A percentile compares a stretch with the other conserved stretches of the same genome.
Conservation (phyloP, 2,329 filamentous ascomycete species). For the Fusarium tricinctum region DNA sequence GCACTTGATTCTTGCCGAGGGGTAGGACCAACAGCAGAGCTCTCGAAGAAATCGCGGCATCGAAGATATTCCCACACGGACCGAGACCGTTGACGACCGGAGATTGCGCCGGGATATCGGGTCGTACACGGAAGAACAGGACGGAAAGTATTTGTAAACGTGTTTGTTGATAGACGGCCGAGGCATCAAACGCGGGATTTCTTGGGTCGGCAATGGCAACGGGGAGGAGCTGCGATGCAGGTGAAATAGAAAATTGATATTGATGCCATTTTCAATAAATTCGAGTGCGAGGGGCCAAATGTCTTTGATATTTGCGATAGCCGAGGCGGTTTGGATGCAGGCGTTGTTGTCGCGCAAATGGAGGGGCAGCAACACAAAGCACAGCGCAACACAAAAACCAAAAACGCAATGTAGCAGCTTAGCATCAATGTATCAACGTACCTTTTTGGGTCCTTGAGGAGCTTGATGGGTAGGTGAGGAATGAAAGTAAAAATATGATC, state of each 20-base stretch:
- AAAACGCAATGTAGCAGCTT: conserved; percentile 6
- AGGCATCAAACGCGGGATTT: conserved; percentile 41
- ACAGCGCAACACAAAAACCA: conserved; percentile 22
- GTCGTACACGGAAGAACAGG: conserved; percentile 44
- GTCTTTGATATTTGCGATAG: conserved; percentile 27
- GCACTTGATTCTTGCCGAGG: conserved; percentile 31
- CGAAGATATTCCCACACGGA: conserved; percentile 3
- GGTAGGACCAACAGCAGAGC: conserved; percentile 20
- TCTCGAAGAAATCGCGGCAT: conserved; percentile 3
- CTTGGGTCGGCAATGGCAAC: conserved; percentile 13
- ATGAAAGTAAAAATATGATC: conserved; percentile 26
- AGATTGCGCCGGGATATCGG: conserved; percentile 33
- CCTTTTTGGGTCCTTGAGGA: conserved; percentile 39
- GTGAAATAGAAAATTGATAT: conserved; percentile 9
- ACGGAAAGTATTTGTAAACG: conserved; percentile 16
- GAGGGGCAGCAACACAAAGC: conserved; percentile 39
- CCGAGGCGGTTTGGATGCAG: conserved; percentile 26
- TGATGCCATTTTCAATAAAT: conserved; percentile 15
- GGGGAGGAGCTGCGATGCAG: not conserved
- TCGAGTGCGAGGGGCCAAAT: conserved; percentile 15
- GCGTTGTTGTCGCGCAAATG: conserved; percentile 35
- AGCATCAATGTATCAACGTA: conserved; percentile 30
- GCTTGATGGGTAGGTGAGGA: conserved; percentile 40
- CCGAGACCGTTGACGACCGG: conserved; percentile 18
- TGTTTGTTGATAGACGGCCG: conserved; percentile 9